These are phyloP conservation scores for Clitoria ternatea DNA, from an alignment of 306 rosid species.

Conservation along the genomic window DNA sequence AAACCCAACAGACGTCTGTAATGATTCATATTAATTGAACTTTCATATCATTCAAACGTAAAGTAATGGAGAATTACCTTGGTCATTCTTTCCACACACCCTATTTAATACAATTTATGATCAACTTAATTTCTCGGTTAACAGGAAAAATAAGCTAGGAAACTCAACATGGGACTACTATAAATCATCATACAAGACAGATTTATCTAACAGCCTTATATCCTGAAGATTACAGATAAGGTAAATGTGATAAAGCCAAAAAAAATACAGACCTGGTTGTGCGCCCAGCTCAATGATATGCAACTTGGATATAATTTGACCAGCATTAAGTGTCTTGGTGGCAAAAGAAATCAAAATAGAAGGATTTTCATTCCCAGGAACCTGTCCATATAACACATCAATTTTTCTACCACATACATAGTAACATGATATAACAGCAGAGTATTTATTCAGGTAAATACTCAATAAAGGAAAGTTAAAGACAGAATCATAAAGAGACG, in stretches of 20 bases:
- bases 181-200: neutral
- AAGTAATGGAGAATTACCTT: no score
- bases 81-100: neutral
- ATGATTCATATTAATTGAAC: no score
- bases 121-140: neutral
- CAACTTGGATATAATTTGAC: constrained; percentile 85
- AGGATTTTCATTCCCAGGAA: constrained; percentile 90
- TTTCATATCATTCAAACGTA: no score
- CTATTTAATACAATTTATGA: neutral
- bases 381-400: constrained; percentile 42
- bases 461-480: neutral
- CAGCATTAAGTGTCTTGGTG: constrained; percentile 87
- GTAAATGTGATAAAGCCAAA: neutral
- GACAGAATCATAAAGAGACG: constrained; percentile 7
- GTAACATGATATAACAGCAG: neutral
- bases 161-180: neutral
- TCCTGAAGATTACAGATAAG: constrained; percentile 14
- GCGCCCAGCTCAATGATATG: constrained; percentile 99
- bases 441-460: constrained; percentile 12
- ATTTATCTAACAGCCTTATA: constrained; percentile 5
- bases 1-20: no score
- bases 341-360: constrained; percentile 90
- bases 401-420: neutral
- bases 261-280: constrained; percentile 74
- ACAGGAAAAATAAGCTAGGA: neutral